These are phyloP conservation scores for Boletus reticulatus DNA, from an alignment of 768 basidiomycete genomes.

Conservation along the genomic window DNA sequence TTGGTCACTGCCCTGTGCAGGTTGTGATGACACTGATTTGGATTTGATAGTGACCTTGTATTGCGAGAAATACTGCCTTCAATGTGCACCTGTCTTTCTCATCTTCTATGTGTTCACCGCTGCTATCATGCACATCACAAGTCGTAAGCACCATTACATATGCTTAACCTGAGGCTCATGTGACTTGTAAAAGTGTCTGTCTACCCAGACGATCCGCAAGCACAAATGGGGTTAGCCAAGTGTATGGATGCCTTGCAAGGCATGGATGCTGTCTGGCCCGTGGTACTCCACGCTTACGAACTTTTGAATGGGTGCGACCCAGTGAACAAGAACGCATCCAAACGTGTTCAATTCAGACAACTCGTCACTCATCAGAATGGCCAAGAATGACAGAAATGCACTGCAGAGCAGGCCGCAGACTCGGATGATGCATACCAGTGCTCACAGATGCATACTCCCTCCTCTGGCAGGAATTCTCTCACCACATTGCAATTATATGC, in stretches of 20 bases:
- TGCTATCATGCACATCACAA: slow-evolving; percentile 75
- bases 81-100: slow-evolving; percentile 63
- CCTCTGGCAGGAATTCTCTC: background rate
- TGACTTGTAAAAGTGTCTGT: slow-evolving; percentile 47
- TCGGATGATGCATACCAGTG: slow-evolving; percentile 32
- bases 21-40: background rate
- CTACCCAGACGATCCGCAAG: slow-evolving; percentile 68
- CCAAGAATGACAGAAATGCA: slow-evolving; percentile 53
- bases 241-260: slow-evolving; percentile 65
- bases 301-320: slow-evolving; percentile 64
- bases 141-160: slow-evolving; percentile 42
- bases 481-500: slow-evolving; percentile 20
- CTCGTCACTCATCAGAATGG: slow-evolving; percentile 9
- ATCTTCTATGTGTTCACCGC: slow-evolving; percentile 82
- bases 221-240: slow-evolving; percentile 56
- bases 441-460: slow-evolving; percentile 14
- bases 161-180: background rate
- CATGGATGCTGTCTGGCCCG: slow-evolving; percentile 75
- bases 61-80: slow-evolving; percentile 59
- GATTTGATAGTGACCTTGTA: slow-evolving; percentile 50
- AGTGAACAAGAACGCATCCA: slow-evolving; percentile 8
- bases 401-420: slow-evolving; percentile 50
- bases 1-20: slow-evolving; percentile 24
- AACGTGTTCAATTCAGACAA: slow-evolving; percentile 2
- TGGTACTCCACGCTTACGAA: slow-evolving; percentile 69